These are phyloP conservation scores for Aspergillus transmontanensis DNA, from an alignment of 2,329 filamentous ascomycete species.

Conservation along the genomic window DNA sequence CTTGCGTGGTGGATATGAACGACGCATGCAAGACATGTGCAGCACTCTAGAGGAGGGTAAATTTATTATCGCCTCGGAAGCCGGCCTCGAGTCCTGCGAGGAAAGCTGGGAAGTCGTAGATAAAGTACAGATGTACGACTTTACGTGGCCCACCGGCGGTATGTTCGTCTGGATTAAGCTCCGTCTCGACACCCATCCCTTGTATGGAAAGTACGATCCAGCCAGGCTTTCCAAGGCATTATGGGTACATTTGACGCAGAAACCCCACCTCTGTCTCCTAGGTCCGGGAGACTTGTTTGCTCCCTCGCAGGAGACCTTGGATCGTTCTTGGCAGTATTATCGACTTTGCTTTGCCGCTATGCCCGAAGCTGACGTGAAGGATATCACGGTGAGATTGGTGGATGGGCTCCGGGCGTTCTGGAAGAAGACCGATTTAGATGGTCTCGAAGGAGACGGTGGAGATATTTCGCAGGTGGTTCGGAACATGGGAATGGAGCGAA, in stretches of 20 bases:
- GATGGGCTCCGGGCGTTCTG: slow-evolving; percentile 75
- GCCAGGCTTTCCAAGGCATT: slow-evolving; percentile 64
- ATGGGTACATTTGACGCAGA: slow-evolving; percentile 70
- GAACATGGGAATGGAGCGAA: slow-evolving; percentile 5
- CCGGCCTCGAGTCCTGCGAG: slow-evolving; percentile 40
- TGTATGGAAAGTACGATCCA: slow-evolving; percentile 59
- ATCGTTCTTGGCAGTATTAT: slow-evolving; percentile 69
- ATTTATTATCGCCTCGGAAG: slow-evolving; percentile 64
- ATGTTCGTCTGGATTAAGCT: slow-evolving; percentile 90
- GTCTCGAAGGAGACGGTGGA: slow-evolving; percentile 26
- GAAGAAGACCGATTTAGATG: slow-evolving; percentile 63
- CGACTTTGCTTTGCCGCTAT: slow-evolving; percentile 85
- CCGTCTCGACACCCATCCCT: slow-evolving; percentile 71
- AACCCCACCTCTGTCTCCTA: slow-evolving; percentile 70
- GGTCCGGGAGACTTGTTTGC: slow-evolving; percentile 75
- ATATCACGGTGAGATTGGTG: slow-evolving; percentile 65
- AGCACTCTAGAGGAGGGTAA: slow-evolving; percentile 69
- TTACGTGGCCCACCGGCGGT: slow-evolving; percentile 78
- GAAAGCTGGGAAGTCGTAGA: slow-evolving; percentile 71
- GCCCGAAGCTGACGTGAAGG: slow-evolving; percentile 67
- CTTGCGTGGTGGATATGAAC: slow-evolving; percentile 79
- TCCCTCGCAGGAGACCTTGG: slow-evolving; percentile 62
- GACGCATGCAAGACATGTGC: slow-evolving; percentile 81
- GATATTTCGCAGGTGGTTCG: slow-evolving; percentile 10
- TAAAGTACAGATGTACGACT: slow-evolving; percentile 73